Evolutionary conservation across 495 filamentous ascomycete species (phyloP).

Genomic region (Cercophora scortea): DNA sequence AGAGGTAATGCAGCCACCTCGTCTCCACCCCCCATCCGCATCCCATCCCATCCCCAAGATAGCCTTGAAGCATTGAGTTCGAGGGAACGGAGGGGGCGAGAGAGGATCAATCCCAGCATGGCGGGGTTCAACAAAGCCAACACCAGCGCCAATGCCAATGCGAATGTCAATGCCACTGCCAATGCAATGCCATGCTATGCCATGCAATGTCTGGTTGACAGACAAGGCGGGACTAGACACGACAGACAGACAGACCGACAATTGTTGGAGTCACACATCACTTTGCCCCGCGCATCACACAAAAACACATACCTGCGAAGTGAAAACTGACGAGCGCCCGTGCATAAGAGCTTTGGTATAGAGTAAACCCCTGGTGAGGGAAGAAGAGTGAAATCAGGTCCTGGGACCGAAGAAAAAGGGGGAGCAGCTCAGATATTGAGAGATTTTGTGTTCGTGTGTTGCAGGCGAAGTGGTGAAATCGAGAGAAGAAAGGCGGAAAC

Average conservation of each 20-base stretch:
- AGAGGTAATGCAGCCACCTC: too few species aligned
- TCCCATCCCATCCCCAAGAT: too few species aligned
- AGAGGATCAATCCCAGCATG: neutral
- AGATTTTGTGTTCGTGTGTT: too few species aligned
- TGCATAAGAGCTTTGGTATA: constrained; percentile 71
- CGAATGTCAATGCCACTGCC: neutral
- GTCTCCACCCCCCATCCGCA: too few species aligned
- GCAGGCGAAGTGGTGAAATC: neutral
- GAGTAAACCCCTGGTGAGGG: constrained; percentile 15
- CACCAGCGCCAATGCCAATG: too few species aligned
- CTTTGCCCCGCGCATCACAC: neutral
- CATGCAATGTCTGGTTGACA: neutral
- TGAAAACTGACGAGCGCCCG: constrained; percentile 88
- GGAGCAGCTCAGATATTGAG: too few species aligned
- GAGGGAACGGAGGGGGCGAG: neutral
- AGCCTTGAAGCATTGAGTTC: too few species aligned
- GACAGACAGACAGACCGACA: neutral
- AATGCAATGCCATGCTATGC: neutral
- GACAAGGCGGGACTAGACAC: neutral
- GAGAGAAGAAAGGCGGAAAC: constrained; percentile 8
- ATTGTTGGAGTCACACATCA: neutral
- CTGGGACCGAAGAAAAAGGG: constrained; percentile 2
- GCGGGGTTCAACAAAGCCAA: neutral
- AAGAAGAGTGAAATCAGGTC: constrained; percentile 4
- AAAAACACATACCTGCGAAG: constrained; percentile 71